Evolutionary conservation across 169 alveolate species (phyloP), one percentile per base, ranked within the genome.

Genomic region (Neospora caninum): DNA sequence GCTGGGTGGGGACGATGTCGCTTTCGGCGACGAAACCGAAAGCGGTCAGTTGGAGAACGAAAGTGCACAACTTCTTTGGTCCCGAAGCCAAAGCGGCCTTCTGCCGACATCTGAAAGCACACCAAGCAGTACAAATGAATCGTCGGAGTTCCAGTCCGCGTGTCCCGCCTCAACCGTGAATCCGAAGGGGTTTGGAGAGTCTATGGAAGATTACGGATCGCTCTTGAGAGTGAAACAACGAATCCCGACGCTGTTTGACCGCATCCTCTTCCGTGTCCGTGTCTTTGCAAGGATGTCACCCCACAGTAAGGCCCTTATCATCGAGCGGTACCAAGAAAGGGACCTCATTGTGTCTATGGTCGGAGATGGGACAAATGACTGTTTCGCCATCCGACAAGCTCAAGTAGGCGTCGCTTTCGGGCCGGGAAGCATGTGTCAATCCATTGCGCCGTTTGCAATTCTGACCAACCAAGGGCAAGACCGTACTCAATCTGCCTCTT

Each of bases 341-440:
- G 94, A 78, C 43, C 84, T 80, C 7, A 38, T 58, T 34, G 94
- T 86, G 38, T 98, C 98, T 31, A 98, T 98, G 99, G 98, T 98
- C 43, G 99, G 99, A 0, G 99, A 98, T 94, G 99, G 99, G 18
- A 98, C 99, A 53, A 98, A 98, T 93, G 99, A 98, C 97, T 98
- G 99, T 93, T 97, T 98, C 31, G 99, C 99, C 38, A 94, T 98
- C 67, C 97, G 98, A 73, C 98, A 97, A 38, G 97, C 99, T 16
- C 99, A 98, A 93, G 98, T 98, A 0, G 99, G 99, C 27, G 96
- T 98, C 54, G 98, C 99, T n/a, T 93, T 98, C 67, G 97, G 99
- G 1, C 96, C 95, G 53, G 97, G 96, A 38, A 88, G 31, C 27
- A 83, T 27, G 34, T 38, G 38, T 31, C 80, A 69, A 36, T 80